phyloP scores from a whole-genome alignment of 208 protist genomes.

The Novymonas esmeraldas region DNA sequence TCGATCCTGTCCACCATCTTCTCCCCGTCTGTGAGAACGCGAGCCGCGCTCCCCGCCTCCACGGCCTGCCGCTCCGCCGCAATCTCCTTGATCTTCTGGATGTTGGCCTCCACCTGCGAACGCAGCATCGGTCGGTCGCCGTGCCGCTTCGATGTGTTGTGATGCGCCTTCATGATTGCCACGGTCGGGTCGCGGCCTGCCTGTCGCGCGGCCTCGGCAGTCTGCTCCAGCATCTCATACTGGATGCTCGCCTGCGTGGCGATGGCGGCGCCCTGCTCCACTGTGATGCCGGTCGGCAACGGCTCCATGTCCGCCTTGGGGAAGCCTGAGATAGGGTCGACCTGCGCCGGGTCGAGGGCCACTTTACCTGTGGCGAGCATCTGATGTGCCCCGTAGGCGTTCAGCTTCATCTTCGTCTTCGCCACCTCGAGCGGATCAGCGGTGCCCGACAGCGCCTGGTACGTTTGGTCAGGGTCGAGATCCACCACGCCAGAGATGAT shows the following conservation, averaged over 20 bases:
- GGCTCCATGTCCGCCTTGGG: constrained; percentile 76
- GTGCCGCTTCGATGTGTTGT: constrained; percentile 63
- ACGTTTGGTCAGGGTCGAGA: constrained; percentile 86
- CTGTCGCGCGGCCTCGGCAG: constrained; percentile 58
- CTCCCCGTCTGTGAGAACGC: constrained; percentile 13
- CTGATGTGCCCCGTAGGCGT: constrained; percentile 78
- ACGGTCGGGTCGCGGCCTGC: constrained; percentile 60
- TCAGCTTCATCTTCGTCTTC: constrained; percentile 88
- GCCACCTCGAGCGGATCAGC: constrained; percentile 85
- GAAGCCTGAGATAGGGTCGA: constrained; percentile 83
- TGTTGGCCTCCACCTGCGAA: constrained; percentile 72
- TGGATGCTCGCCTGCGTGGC: constrained; percentile 74
- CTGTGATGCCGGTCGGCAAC: constrained; percentile 79
- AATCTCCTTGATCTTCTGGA: constrained; percentile 60
- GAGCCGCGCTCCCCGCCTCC: constrained; percentile 10
- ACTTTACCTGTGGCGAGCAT: constrained; percentile 45
- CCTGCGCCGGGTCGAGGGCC: constrained; percentile 29
- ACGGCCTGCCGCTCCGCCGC: constrained; percentile 38
- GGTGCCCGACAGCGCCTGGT: constrained; percentile 82
- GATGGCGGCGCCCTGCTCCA: constrained; percentile 83
- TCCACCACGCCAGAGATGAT: constrained; percentile 80
- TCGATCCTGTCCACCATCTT: constrained; percentile 36
- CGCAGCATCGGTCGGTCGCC: constrained; percentile 65
- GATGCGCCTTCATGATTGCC: constrained; percentile 64
- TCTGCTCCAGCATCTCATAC: constrained; percentile 83